Evolutionary conservation across 2,329 filamentous ascomycete species (phyloP).

Genomic region (Colletotrichum theobromicola): DNA sequence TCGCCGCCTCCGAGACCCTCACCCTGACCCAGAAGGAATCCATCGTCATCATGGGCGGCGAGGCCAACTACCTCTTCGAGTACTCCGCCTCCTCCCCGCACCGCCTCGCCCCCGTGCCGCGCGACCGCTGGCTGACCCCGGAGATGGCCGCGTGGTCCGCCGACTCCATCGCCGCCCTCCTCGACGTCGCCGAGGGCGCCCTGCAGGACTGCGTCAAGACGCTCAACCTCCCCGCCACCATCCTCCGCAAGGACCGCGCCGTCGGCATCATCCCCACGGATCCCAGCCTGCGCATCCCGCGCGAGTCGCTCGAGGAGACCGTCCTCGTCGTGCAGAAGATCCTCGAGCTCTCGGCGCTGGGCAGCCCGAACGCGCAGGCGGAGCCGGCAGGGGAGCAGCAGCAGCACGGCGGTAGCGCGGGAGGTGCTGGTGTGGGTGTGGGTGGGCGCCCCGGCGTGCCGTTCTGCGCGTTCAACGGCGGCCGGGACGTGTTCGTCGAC

Average conservation of each 20-base stretch:
- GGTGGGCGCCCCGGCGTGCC: slow-evolving; percentile 63
- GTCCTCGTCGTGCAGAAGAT: slow-evolving; percentile 94
- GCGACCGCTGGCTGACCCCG: slow-evolving; percentile 73
- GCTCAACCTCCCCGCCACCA: slow-evolving; percentile 77
- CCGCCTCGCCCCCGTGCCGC: slow-evolving; percentile 71
- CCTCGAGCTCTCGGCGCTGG: slow-evolving; percentile 75
- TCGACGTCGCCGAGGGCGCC: slow-evolving; percentile 87
- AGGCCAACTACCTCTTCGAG: slow-evolving; percentile 93
- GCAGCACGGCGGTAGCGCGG: background rate
- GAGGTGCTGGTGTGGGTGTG: too few relatives aligned
- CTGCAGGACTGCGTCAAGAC: slow-evolving; percentile 81
- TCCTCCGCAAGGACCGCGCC: slow-evolving; percentile 88
- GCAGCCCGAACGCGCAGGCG: slow-evolving; percentile 31
- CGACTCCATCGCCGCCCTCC: slow-evolving; percentile 76
- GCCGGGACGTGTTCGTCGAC: slow-evolving; percentile 97
- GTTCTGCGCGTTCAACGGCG: slow-evolving; percentile 98
- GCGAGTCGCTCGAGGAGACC: slow-evolving; percentile 94
- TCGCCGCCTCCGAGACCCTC: slow-evolving; percentile 65
- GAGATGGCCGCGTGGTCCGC: slow-evolving; percentile 83
- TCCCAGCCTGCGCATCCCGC: slow-evolving; percentile 70
- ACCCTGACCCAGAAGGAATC: slow-evolving; percentile 73
- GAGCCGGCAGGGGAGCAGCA: slow-evolving; percentile 1
- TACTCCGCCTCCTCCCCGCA: slow-evolving; percentile 70
- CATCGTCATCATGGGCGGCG: slow-evolving; percentile 91
- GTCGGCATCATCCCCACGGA: slow-evolving; percentile 77